A percentile compares a stretch with the other conserved stretches of the same genome.
Conservation (phyloP, 305 asterid species). For the Fraxinus albicans region DNA sequence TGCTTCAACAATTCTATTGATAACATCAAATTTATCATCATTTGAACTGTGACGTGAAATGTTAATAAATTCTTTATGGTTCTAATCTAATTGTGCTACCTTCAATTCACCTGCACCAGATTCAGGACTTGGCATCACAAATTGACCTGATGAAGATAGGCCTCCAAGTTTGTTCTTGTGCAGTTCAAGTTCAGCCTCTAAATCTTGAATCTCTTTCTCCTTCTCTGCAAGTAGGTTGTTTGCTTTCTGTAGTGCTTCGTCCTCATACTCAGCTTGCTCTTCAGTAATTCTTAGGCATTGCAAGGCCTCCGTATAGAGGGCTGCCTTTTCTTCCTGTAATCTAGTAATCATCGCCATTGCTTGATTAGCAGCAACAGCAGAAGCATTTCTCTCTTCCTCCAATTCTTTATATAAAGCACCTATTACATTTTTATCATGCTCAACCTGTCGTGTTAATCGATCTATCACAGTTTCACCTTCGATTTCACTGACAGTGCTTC, state of each 20-base stretch:
- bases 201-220: slow-evolving; percentile 55
- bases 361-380: slow-evolving; percentile 79
- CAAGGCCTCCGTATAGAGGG: slow-evolving; percentile 75
- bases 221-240: slow-evolving; percentile 52
- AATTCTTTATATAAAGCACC: slow-evolving; percentile 61
- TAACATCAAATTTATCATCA: slow-evolving; percentile 16
- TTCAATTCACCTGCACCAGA: slow-evolving; percentile 18
- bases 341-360: slow-evolving; percentile 95
- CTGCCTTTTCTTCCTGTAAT: slow-evolving; percentile 83
- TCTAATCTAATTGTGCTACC: slow-evolving; percentile 19
- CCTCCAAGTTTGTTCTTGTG: slow-evolving; percentile 41
- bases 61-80: neutral
- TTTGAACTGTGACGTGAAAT: slow-evolving; percentile 8
- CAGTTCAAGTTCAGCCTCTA: slow-evolving; percentile 49
- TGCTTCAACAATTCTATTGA: slow-evolving; percentile 22
- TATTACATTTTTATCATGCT: slow-evolving; percentile 64
- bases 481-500: slow-evolving; percentile 59
- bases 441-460: slow-evolving; percentile 67
- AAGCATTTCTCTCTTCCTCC: slow-evolving; percentile 88
- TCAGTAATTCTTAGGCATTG: slow-evolving; percentile 82
- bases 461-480: slow-evolving; percentile 77
- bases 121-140: slow-evolving; percentile 25
- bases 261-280: slow-evolving; percentile 83
- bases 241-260: slow-evolving; percentile 69
- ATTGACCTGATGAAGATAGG: slow-evolving; percentile 22